These are phyloP conservation scores for Gaertneriomyces semiglobifer DNA, from an alignment of 192 early-diverging fungal genomes.

Conservation along the genomic window DNA sequence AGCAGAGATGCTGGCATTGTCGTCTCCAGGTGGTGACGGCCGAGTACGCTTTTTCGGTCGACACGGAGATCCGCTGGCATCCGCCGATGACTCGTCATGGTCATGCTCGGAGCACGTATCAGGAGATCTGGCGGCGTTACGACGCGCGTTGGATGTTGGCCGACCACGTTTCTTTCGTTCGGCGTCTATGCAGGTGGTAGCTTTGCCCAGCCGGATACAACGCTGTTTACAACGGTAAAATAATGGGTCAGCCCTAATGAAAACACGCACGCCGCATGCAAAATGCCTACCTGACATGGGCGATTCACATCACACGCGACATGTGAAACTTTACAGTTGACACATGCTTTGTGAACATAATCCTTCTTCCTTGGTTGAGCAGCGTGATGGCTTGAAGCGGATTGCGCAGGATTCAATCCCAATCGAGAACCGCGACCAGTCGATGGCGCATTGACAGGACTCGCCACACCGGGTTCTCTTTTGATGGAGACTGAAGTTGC, in stretches of 20 bases:
- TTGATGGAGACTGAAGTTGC: no score
- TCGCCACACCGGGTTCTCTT: no score
- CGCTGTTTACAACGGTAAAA: constrained; percentile 19
- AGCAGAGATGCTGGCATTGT: background rate
- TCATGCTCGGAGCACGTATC: no score
- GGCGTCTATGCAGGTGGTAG: constrained; percentile 50
- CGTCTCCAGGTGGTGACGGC: background rate
- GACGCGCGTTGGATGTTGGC: constrained; percentile 26
- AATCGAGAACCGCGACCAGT: no score
- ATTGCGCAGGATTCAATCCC: no score
- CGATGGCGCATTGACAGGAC: no score
- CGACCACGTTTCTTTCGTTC: constrained; percentile 56
- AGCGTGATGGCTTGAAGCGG: no score
- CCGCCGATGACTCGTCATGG: no score
- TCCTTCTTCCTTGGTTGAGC: constrained; percentile 2
- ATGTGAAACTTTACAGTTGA: constrained; percentile 35
- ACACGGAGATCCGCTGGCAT: no score
- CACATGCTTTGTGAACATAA: constrained; percentile 37
- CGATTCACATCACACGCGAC: constrained; percentile 45
- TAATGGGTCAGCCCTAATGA: background rate
- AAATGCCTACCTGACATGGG: constrained; percentile 43
- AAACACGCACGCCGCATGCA: background rate
- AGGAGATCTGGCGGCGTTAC: background rate
- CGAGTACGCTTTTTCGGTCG: background rate
- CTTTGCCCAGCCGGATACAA: constrained; percentile 49